These are phyloP conservation scores for Craterostigma plantagineum DNA, from an alignment of 257 asterid species.

Conservation along the genomic window DNA sequence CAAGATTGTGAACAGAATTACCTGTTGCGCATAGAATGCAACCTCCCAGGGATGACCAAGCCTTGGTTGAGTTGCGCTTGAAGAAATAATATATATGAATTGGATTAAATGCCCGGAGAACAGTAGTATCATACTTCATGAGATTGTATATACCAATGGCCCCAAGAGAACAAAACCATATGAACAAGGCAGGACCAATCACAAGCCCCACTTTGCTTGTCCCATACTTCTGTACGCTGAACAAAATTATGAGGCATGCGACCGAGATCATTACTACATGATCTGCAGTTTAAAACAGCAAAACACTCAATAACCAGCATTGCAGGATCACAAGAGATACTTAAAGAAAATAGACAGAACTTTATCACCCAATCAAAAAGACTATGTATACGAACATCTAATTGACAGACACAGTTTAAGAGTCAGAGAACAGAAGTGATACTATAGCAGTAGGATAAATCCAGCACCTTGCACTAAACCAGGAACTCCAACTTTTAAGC, in stretches of 20 bases:
- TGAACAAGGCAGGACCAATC: constrained; percentile 90
- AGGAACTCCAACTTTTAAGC: constrained; percentile 80
- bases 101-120: constrained; percentile 77
- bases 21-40: constrained; percentile 95
- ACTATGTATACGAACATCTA: too few species aligned
- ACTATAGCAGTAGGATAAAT: not conserved
- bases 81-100: constrained; percentile 74
- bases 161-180: constrained; percentile 95
- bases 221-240: constrained; percentile 90
- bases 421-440: too few species aligned
- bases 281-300: constrained; percentile 51
- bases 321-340: constrained; percentile 9
- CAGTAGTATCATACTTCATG: constrained; percentile 57
- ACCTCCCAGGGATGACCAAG: constrained; percentile 96
- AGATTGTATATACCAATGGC: constrained; percentile 92
- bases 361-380: not conserved
- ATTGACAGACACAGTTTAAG: too few species aligned
- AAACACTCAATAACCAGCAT: constrained; percentile 14
- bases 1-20: constrained; percentile 14
- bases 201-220: constrained; percentile 93
- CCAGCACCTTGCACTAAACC: constrained; percentile 53
- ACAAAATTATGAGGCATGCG: constrained; percentile 67
- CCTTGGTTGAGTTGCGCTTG: constrained; percentile 64
- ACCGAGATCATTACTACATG: constrained; percentile 82
- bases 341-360: constrained; percentile 4